Evolutionary conservation across 768 basidiomycete genomes (phyloP), one percentile per base, ranked within the genome.

Genomic region (Rhizopogon sp.): DNA sequence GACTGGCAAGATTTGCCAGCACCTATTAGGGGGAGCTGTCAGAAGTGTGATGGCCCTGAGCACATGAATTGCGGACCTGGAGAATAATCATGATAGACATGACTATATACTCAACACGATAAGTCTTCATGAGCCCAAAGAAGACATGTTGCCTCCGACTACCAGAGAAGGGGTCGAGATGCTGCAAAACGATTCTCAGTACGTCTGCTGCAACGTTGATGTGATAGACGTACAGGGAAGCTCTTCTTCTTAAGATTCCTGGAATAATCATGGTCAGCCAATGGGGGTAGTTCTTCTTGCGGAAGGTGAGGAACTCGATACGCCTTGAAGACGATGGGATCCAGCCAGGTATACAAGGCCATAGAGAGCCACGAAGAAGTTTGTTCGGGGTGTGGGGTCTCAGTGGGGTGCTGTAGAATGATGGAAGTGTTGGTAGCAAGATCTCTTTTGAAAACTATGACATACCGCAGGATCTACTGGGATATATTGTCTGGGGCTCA

Each of bases 401-500:
- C 50, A 3, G 58, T 39, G n/a, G 64, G 61, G 35, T 68, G 65
- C 66, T 69, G 35, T 9, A 16, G 22, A 39, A 43, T 13, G 5
- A 45, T 13, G 31, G 52, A 22, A 52, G 25, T 25, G 35, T 41
- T n/a, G 2, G 33, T 11, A 7, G 20, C n/a, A n/a, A 13, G 28
- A 28, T 11, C 29, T 14, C 3, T 11, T 25, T 14, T 22, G 17
- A 25, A 39, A 20, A 35, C 3, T 20, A 17, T 1, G 44, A 50
- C 51, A 17, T 47, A 60, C 59, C 31, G 28, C 40, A 28, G 81
- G 77, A 59, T 88, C 79, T 25, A 80, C 71, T 5, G 86, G 84
- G 2, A 77, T 65, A 64, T 88, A 87, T 44, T 72, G 72, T 14
- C 82, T 71, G 5, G 87, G 86, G 41, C 77, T 71, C 43, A 80